phyloP scores from a whole-genome alignment of 768 basidiomycete species.

The Hirschioporus abietinus region DNA sequence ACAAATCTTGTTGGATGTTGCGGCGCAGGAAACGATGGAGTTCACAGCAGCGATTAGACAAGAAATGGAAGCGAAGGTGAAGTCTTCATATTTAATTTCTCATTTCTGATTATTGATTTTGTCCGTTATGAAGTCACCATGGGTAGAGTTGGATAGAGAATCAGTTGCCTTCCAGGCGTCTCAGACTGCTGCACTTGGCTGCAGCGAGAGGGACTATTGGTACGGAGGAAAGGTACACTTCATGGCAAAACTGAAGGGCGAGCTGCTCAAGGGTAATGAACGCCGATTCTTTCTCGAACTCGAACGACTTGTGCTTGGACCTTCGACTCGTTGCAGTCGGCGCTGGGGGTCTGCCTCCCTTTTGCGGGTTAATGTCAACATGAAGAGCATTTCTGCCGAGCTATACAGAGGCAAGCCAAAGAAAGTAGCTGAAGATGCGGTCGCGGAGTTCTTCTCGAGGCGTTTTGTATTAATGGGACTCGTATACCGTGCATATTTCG shows the following conservation, averaged over 20 bases:
- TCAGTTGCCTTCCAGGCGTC: constrained; percentile 31
- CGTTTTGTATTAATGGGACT: constrained; percentile 48
- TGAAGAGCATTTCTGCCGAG: constrained; percentile 24
- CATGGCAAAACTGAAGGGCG: constrained; percentile 30
- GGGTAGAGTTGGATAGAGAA: constrained; percentile 58
- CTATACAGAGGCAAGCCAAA: constrained; percentile 22
- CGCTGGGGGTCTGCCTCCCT: constrained; percentile 60
- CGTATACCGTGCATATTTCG: constrained; percentile 56
- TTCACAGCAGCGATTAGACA: constrained; percentile 6
- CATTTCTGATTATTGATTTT: constrained; percentile 8
- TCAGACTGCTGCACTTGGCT: constrained; percentile 37
- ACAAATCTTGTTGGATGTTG: constrained; percentile 13
- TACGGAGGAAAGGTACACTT: constrained; percentile 62
- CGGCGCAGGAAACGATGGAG: neutral
- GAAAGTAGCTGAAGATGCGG: constrained; percentile 15
- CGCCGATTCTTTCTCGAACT: constrained; percentile 35
- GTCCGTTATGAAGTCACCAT: constrained; percentile 43
- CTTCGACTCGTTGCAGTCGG: constrained; percentile 53
- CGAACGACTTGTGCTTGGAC: constrained; percentile 42
- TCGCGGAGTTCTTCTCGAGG: constrained; percentile 39
- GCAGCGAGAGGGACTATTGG: constrained; percentile 33
- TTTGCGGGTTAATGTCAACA: constrained; percentile 36
- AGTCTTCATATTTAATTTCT: constrained; percentile 8
- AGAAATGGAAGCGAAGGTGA: constrained; percentile 18
- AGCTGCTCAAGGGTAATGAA: constrained; percentile 7